Evolutionary conservation across 2,329 filamentous ascomycete genomes (phyloP).

Genomic region (Diaporthe australafricana): DNA sequence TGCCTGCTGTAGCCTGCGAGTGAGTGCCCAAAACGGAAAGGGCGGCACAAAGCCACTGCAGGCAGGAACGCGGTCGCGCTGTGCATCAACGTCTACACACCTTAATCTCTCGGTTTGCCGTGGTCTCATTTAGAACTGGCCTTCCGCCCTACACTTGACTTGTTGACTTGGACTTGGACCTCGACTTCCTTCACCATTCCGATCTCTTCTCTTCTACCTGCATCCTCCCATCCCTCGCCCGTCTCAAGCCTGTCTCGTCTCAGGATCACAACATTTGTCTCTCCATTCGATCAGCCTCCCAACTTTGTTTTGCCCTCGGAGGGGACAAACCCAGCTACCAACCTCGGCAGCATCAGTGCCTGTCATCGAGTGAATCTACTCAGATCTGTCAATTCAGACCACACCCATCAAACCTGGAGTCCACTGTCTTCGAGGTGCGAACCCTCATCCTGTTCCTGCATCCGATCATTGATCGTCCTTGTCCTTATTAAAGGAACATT

Average conservation of each 20-base stretch:
- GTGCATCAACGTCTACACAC: neutral
- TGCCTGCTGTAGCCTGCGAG: constrained; percentile 28
- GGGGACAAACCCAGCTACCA: neutral
- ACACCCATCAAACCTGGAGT: neutral
- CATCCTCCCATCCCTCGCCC: neutral
- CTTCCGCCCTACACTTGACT: neutral
- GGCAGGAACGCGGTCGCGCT: constrained; percentile 2
- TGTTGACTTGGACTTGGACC: neutral
- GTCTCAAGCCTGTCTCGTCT: neutral
- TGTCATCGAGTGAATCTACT: neutral
- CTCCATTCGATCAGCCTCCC: neutral
- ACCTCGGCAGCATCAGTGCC: neutral
- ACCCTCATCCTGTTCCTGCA: neutral
- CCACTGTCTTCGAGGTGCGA: neutral
- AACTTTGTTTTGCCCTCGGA: neutral
- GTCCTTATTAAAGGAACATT: too few relatives aligned
- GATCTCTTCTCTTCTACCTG: neutral
- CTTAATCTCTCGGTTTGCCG: neutral
- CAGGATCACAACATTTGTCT: neutral
- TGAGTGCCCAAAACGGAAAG: constrained; percentile 8
- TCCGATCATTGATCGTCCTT: too few relatives aligned
- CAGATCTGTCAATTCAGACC: too few relatives aligned
- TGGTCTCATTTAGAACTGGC: neutral
- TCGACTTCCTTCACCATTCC: neutral
- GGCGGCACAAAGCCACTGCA: neutral